These are phyloP conservation scores for Geosmithia putterillii DNA, from an alignment of 2,329 filamentous ascomycete species.

Conservation along the genomic window DNA sequence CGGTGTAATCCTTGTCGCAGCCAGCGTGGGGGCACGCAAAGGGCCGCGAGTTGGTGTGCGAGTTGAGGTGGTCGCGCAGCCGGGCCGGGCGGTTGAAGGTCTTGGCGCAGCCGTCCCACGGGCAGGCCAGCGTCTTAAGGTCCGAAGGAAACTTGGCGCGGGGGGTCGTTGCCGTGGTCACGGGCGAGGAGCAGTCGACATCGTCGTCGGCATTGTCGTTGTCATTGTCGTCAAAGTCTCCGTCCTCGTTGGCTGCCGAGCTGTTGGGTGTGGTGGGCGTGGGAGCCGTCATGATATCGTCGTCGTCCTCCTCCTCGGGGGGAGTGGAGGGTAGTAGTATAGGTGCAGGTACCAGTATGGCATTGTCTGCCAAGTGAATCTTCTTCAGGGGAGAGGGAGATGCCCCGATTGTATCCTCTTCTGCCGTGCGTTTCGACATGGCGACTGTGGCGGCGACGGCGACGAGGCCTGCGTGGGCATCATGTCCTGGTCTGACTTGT, in stretches of 20 bases:
- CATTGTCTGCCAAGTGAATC: conserved; percentile 6
- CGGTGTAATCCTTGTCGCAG: conserved; percentile 76
- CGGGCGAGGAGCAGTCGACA: conserved; percentile 13
- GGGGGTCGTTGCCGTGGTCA: conserved; percentile 8
- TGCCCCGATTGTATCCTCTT: conserved; percentile 9
- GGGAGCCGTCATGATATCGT: not conserved
- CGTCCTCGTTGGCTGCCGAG: not conserved
- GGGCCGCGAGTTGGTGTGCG: conserved; percentile 75
- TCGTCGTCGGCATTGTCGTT: conserved; percentile 16
- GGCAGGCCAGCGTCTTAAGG: conserved; percentile 67
- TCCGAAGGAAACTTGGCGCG: conserved; percentile 51
- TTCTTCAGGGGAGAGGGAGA: conserved; percentile 13
- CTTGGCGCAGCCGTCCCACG: conserved; percentile 62
- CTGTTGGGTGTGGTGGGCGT: not conserved
- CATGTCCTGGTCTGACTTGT: not conserved
- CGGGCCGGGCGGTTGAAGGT: conserved; percentile 80
- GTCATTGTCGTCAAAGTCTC: conserved; percentile 18
- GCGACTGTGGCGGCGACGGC: conserved; percentile 6
- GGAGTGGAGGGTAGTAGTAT: too few relatives aligned
- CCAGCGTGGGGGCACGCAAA: conserved; percentile 57
- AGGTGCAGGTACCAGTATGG: not conserved
- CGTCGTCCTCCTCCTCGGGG: too few relatives aligned
- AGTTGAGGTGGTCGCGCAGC: conserved; percentile 67
- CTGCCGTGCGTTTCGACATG: conserved; percentile 21
- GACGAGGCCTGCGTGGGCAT: not conserved